Conservation (phyloP, 208 protist genomes). For the Leishmania guyanensis region DNA sequence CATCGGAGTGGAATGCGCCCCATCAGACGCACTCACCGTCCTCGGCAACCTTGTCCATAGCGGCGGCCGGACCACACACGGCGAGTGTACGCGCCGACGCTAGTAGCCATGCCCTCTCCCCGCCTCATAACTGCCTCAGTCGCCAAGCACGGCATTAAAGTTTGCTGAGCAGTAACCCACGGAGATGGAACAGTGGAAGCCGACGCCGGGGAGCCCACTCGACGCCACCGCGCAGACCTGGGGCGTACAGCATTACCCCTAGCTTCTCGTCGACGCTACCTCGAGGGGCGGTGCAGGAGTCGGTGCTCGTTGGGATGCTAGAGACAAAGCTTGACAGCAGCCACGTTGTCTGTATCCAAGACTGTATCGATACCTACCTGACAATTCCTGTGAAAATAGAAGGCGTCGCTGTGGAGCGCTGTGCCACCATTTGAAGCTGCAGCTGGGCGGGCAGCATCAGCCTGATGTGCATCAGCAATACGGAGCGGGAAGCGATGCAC, state of each 20-base stretch:
- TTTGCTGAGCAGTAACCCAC: not conserved
- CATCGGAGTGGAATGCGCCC: not conserved
- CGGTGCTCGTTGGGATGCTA: constrained; percentile 15
- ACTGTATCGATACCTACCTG: constrained; percentile 36
- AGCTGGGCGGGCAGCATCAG: constrained; percentile 26
- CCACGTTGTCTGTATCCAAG: constrained; percentile 31
- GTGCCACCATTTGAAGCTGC: constrained; percentile 23
- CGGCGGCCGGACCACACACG: not conserved
- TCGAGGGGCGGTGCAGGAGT: constrained; percentile 21
- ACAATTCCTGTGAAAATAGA: constrained; percentile 32
- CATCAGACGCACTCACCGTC: constrained; percentile 6
- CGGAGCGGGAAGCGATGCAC: constrained; percentile 31
- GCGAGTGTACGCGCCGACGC: not conserved
- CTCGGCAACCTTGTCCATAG: not conserved
- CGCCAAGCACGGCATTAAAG: not conserved
- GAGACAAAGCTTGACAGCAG: constrained; percentile 14
- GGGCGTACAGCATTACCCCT: constrained; percentile 16
- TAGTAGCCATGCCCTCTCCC: not conserved
- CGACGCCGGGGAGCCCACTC: not conserved
- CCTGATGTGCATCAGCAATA: constrained; percentile 32
- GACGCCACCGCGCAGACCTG: constrained; percentile 21
- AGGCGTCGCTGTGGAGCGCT: constrained; percentile 34
- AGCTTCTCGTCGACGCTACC: constrained; percentile 14
- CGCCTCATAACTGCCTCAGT: not conserved
- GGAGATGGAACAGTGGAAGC: not conserved